Conservation (phyloP, 805 yeast genomes). For the Saccharomyces eubayanus region DNA sequence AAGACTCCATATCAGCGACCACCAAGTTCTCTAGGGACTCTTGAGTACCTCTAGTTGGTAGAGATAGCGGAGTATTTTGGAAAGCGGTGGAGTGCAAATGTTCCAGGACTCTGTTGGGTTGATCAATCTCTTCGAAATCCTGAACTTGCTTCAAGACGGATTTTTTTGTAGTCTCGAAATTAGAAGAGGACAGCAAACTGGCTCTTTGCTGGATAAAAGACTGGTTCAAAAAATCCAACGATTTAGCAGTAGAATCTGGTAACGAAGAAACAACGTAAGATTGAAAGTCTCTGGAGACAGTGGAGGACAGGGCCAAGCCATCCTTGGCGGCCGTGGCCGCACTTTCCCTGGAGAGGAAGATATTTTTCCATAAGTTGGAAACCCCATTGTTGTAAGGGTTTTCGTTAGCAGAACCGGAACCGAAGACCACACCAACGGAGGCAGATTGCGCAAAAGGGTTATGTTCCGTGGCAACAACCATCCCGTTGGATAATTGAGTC, state of each 20-base stretch:
- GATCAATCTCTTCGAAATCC: slow-evolving; percentile 48
- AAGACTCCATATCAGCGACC: slow-evolving; percentile 47
- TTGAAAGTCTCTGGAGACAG: slow-evolving; percentile 55
- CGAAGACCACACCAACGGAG: slow-evolving; percentile 60
- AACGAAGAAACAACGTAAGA: slow-evolving; percentile 49
- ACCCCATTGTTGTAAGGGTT: slow-evolving; percentile 78
- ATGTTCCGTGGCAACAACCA: slow-evolving; percentile 62
- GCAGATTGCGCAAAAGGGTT: slow-evolving; percentile 43
- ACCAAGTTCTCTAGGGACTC: slow-evolving; percentile 56
- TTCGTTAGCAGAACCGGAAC: slow-evolving; percentile 75
- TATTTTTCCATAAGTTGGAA: slow-evolving; percentile 52
- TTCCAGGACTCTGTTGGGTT: slow-evolving; percentile 50
- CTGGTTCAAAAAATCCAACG: slow-evolving; percentile 45
- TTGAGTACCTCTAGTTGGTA: slow-evolving; percentile 68
- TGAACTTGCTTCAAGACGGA: slow-evolving; percentile 41
- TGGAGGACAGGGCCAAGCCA: slow-evolving; percentile 51
- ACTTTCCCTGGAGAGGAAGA: slow-evolving; percentile 34
- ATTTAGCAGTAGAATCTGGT: slow-evolving; percentile 43
- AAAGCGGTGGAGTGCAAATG: slow-evolving; percentile 77
- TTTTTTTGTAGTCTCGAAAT: slow-evolving; percentile 41
- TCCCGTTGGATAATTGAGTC: slow-evolving; percentile 67
- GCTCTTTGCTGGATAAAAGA: slow-evolving; percentile 23
- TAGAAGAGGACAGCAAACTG: slow-evolving; percentile 35
- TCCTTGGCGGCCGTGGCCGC: slow-evolving; percentile 32
- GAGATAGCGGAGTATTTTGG: slow-evolving; percentile 75